Conservation (phyloP, 257 asterid species). For the Perilla frutescens region DNA sequence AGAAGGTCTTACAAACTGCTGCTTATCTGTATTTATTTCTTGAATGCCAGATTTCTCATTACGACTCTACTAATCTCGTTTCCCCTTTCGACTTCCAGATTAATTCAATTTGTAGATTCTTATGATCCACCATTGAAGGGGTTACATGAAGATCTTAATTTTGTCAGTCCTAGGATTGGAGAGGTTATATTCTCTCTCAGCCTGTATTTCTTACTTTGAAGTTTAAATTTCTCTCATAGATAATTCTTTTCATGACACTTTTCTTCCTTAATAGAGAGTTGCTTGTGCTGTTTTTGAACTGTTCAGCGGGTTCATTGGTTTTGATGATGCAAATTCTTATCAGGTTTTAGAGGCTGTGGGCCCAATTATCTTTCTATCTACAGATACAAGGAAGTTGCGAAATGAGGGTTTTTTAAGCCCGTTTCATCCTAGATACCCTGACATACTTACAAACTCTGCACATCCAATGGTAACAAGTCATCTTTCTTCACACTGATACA, state of each 20-base stretch:
- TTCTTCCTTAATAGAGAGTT: conserved; percentile 23
- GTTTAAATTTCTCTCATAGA: conserved; percentile 22
- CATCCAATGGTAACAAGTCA: conserved; percentile 85
- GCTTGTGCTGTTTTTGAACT: conserved; percentile 19
- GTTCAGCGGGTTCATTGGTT: conserved; percentile 25
- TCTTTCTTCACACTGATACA: conserved; percentile 29
- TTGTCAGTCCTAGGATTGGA: conserved; percentile 99
- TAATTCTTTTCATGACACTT: conserved; percentile 19
- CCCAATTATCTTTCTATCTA: conserved; percentile 88
- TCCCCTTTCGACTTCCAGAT: conserved; percentile 57
- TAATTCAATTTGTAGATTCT: conserved; percentile 91
- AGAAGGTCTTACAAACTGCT: conserved; percentile 29
- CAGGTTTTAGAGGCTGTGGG: conserved; percentile 99
- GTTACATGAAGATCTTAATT: conserved; percentile 96
- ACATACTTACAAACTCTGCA: conserved; percentile 97
- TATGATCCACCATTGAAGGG: conserved; percentile 98
- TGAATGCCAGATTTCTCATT: conserved; percentile 36
- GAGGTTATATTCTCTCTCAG: conserved; percentile 63
- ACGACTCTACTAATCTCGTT: conserved; percentile 36
- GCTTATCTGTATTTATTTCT: conserved; percentile 33
- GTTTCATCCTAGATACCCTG: conserved; percentile 99
- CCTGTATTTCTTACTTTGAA: conserved; percentile 22
- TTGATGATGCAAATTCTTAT: conserved; percentile 32
- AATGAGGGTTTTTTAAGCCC: conserved; percentile 99
- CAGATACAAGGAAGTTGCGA: conserved; percentile 95